These are phyloP conservation scores for Fusarium sp. DNA, from an alignment of 2,329 filamentous ascomycete species.

Conservation along the genomic window DNA sequence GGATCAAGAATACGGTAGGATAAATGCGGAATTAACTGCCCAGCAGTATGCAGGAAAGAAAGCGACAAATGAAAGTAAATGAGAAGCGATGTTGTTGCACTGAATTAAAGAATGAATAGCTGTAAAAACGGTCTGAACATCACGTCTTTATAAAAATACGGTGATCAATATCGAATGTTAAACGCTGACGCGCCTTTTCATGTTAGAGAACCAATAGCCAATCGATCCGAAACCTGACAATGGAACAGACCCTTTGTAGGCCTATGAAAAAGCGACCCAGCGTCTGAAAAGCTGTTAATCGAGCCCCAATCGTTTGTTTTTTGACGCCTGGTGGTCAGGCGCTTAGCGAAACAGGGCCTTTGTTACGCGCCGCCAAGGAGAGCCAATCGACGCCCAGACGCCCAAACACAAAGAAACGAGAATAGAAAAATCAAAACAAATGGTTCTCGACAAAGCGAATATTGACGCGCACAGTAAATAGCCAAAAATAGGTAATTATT, in stretches of 20 bases:
- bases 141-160: slow-evolving; percentile 26
- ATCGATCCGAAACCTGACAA: slow-evolving; percentile 28
- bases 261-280: slow-evolving; percentile 19
- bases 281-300: slow-evolving; percentile 17
- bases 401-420: slow-evolving; percentile 29
- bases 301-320: slow-evolving; percentile 43
- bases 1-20: neutral
- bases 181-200: slow-evolving; percentile 20
- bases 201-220: slow-evolving; percentile 25
- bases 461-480: neutral
- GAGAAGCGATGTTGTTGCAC: slow-evolving; percentile 17
- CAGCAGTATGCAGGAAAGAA: slow-evolving; percentile 35
- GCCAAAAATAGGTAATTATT: slow-evolving; percentile 6
- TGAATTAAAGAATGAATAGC: slow-evolving; percentile 9
- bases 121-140: neutral
- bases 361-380: slow-evolving; percentile 27
- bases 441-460: neutral
- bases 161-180: slow-evolving; percentile 10
- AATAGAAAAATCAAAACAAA: slow-evolving; percentile 26
- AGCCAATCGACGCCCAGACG: slow-evolving; percentile 20
- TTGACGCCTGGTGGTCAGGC: slow-evolving; percentile 35
- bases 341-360: slow-evolving; percentile 47
- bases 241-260: slow-evolving; percentile 25
- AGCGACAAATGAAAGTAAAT: slow-evolving; percentile 2
- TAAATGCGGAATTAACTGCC: slow-evolving; percentile 25